Evolutionary conservation across 805 yeast species (phyloP).

Genomic region (Isabelozyma gotoi): DNA sequence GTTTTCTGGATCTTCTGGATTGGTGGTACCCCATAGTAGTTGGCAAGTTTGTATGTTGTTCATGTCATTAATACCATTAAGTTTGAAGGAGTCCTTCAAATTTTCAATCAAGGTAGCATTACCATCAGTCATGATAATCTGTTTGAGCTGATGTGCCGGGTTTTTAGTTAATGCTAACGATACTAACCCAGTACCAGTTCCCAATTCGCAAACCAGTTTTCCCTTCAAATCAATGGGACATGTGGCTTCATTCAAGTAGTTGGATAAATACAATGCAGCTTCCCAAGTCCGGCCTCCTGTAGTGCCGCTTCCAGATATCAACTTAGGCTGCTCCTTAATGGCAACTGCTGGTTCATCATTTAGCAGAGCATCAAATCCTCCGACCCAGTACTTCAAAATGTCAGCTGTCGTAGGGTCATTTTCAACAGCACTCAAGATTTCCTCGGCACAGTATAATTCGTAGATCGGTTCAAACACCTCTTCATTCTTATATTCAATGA

Average conservation of each 20-base stretch:
- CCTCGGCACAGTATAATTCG: slow-evolving; percentile 33
- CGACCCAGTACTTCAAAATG: slow-evolving; percentile 31
- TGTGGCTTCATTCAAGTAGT: slow-evolving; percentile 36
- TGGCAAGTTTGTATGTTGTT: slow-evolving; percentile 23
- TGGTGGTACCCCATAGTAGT: slow-evolving; percentile 57
- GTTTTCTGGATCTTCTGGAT: slow-evolving; percentile 30
- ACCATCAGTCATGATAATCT: slow-evolving; percentile 64
- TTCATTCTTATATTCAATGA: slow-evolving; percentile 24
- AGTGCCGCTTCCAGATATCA: slow-evolving; percentile 74
- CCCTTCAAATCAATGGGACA: slow-evolving; percentile 13
- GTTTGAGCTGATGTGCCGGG: slow-evolving; percentile 10
- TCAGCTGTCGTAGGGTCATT: slow-evolving; percentile 39
- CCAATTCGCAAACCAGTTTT: slow-evolving; percentile 64
- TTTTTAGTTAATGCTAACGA: slow-evolving; percentile 47
- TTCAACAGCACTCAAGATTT: slow-evolving; percentile 30
- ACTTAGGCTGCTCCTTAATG: slow-evolving; percentile 59
- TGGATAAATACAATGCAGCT: slow-evolving; percentile 70
- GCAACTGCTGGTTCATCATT: slow-evolving; percentile 13
- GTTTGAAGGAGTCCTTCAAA: slow-evolving; percentile 40
- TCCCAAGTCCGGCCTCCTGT: slow-evolving; percentile 95
- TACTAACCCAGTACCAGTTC: slow-evolving; percentile 88
- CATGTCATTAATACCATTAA: slow-evolving; percentile 35
- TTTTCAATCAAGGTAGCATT: slow-evolving; percentile 54
- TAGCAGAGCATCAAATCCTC: slow-evolving; percentile 11
- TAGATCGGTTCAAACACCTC: slow-evolving; percentile 41